Conservation (phyloP, 176 grass and related monocot species). For the Echinochloa phyllopogon region DNA sequence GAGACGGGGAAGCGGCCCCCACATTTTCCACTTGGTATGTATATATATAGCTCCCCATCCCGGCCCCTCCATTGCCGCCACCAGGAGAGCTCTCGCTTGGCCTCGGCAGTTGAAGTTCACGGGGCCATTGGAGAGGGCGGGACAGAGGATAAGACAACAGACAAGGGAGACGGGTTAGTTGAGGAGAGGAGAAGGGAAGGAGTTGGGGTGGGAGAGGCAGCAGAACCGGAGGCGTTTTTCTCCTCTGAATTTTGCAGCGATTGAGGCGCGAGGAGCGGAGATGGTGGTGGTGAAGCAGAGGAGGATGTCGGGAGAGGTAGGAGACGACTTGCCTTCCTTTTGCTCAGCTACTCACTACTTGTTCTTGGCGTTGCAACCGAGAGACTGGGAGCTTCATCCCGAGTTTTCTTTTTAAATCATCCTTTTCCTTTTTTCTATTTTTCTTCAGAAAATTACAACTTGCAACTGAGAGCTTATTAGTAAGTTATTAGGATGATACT, state of each 20-base stretch:
- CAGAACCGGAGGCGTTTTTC: neutral
- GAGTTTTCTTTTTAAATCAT: neutral
- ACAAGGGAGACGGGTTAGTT: no score
- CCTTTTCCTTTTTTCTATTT: neutral
- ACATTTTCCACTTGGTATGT: neutral
- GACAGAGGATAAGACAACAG: no score
- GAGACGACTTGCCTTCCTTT: neutral
- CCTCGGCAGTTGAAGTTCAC: neutral
- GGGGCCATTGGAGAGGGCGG: neutral
- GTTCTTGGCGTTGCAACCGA: neutral
- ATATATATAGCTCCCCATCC: conserved; percentile 1
- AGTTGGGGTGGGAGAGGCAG: neutral
- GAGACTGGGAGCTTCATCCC: neutral
- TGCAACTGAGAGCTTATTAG: neutral
- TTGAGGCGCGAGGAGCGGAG: neutral
- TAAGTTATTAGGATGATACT: neutral
- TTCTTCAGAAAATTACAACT: neutral
- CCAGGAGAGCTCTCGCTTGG: neutral
- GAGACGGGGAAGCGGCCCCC: neutral
- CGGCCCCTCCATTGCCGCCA: conserved; percentile 24
- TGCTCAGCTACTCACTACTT: neutral
- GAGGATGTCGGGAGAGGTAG: conserved; percentile 62
- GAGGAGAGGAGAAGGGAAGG: neutral
- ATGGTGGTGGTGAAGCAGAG: conserved; percentile 61
- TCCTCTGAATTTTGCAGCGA: neutral